phyloP scores from a whole-genome alignment of 2,329 filamentous ascomycete genomes.

The Colletotrichum sp. region DNA sequence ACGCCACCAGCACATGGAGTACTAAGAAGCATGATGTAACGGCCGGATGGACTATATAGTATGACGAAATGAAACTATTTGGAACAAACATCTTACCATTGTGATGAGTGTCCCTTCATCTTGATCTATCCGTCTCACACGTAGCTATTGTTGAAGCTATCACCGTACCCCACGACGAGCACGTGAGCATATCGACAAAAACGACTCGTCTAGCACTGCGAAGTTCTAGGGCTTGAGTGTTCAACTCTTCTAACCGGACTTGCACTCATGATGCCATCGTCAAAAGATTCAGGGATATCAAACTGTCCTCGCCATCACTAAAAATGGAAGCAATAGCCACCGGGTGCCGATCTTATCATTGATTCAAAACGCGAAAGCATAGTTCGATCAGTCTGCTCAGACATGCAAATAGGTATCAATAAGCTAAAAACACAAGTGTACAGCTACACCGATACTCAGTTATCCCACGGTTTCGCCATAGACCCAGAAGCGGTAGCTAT shows the following conservation, averaged over 20 bases:
- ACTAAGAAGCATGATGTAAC: not conserved
- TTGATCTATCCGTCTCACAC: not conserved
- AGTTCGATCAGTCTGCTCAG: not conserved
- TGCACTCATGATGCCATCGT: accelerated
- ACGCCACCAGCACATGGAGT: slow-evolving; percentile 12
- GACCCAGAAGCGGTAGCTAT: not conserved
- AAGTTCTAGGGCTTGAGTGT: accelerated
- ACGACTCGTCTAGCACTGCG: accelerated
- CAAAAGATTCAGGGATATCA: accelerated
- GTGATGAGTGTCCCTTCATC: not conserved
- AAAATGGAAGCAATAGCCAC: accelerated
- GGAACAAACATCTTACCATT: accelerated
- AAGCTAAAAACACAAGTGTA: not conserved
- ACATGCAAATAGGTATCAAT: not conserved
- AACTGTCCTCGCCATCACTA: accelerated
- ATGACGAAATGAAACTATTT: not conserved
- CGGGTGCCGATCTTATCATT: not conserved
- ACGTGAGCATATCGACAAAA: not conserved
- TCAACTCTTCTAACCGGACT: too few species aligned
- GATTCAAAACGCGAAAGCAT: accelerated
- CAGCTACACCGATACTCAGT: not conserved
- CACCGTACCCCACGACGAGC: accelerated
- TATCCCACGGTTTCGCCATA: not conserved
- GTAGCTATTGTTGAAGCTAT: too few species aligned
- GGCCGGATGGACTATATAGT: not conserved